These are phyloP conservation scores for Hansenula anomala DNA, from an alignment of 1,139 yeast species.

Conservation along the genomic window DNA sequence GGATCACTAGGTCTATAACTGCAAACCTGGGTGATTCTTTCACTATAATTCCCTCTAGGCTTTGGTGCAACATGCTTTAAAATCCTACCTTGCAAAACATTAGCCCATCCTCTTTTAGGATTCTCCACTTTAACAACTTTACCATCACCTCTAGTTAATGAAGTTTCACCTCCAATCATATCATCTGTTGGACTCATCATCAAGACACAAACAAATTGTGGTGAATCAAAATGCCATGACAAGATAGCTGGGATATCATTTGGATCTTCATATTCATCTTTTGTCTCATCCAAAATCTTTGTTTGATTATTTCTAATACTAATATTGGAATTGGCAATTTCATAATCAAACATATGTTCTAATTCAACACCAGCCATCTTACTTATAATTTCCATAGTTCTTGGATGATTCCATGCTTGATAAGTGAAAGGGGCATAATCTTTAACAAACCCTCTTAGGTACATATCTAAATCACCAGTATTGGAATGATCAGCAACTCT, in stretches of 20 bases:
- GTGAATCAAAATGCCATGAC: slow-evolving; percentile 45
- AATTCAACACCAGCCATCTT: slow-evolving; percentile 50
- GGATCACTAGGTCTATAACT: slow-evolving; percentile 40
- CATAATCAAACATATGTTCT: slow-evolving; percentile 46
- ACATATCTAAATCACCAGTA: slow-evolving; percentile 29
- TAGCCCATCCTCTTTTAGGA: slow-evolving; percentile 49
- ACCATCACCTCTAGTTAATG: slow-evolving; percentile 42
- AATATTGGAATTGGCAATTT: slow-evolving; percentile 40
- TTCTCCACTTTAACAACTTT: slow-evolving; percentile 43
- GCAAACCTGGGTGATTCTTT: slow-evolving; percentile 48
- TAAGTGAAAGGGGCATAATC: slow-evolving; percentile 37
- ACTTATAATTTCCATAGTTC: slow-evolving; percentile 40
- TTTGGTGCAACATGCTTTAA: slow-evolving; percentile 53
- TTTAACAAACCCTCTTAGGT: slow-evolving; percentile 41
- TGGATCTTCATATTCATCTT: background rate
- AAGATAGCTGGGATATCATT: background rate
- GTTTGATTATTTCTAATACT: too few species aligned
- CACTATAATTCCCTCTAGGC: slow-evolving; percentile 42
- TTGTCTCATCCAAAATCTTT: too few species aligned
- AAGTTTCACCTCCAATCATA: slow-evolving; percentile 60
- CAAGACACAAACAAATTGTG: slow-evolving; percentile 57
- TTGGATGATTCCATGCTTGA: slow-evolving; percentile 52
- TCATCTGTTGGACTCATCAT: slow-evolving; percentile 54
- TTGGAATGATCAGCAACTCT: slow-evolving; percentile 30
- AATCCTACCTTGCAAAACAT: slow-evolving; percentile 50